Conservation (phyloP, 306 rosid genomes). For the Dicorynia guianensis region DNA sequence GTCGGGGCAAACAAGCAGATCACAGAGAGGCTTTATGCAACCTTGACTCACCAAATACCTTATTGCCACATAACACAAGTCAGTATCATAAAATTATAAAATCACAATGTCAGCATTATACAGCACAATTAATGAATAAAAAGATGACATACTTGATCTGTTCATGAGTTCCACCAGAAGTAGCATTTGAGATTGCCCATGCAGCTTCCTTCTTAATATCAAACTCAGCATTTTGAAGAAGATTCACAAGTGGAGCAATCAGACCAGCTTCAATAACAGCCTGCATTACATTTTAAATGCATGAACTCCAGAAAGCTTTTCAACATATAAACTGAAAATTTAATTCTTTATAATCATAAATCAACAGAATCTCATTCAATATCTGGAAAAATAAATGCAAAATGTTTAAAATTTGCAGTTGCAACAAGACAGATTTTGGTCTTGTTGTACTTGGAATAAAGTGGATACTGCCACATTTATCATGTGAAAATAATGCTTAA, state of each 20-base stretch:
- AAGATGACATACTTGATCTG: slow-evolving; percentile 72
- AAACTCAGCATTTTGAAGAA: slow-evolving; percentile 95
- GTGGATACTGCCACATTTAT: background rate
- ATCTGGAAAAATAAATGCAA: slow-evolving; percentile 8
- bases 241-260: slow-evolving; percentile 74
- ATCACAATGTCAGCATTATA: background rate
- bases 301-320: slow-evolving; percentile 2
- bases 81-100: background rate
- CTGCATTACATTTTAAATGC: slow-evolving; percentile 46
- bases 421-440: background rate
- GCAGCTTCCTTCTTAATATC: slow-evolving; percentile 96
- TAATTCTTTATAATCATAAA: slow-evolving; percentile 8
- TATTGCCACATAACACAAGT: slow-evolving; percentile 28
- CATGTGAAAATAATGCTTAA: background rate
- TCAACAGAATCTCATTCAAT: slow-evolving; percentile 7
- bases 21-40: slow-evolving; percentile 86
- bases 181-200: slow-evolving; percentile 97
- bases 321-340: slow-evolving; percentile 11
- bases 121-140: slow-evolving; percentile 15
- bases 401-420: background rate
- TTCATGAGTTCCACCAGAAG: slow-evolving; percentile 88
- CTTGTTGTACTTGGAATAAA: background rate
- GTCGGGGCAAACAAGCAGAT: slow-evolving; percentile 92
- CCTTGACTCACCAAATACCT: slow-evolving; percentile 86
- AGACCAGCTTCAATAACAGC: slow-evolving; percentile 82